phyloP scores from a whole-genome alignment of 2,329 filamentous ascomycete genomes.

The Aureobasidium sp. region DNA sequence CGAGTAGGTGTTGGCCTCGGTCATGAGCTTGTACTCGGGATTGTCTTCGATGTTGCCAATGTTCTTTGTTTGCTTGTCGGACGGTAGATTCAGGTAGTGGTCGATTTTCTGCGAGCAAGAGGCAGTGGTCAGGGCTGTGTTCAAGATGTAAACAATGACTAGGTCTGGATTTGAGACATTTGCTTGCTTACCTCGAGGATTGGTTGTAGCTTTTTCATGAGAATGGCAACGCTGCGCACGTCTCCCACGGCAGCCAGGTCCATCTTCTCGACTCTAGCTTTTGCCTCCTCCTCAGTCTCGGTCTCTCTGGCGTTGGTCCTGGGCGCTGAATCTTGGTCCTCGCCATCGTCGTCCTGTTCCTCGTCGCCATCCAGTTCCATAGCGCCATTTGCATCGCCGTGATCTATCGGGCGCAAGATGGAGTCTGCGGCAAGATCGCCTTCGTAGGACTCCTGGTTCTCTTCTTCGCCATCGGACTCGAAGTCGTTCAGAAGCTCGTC shows the following conservation, averaged over 20 bases:
- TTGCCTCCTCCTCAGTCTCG: conserved; percentile 62
- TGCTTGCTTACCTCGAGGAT: conserved; percentile 67
- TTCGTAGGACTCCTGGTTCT: conserved; percentile 27
- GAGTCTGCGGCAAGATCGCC: conserved; percentile 8
- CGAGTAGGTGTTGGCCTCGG: conserved; percentile 80
- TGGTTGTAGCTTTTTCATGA: conserved; percentile 77
- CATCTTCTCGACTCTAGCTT: conserved; percentile 78
- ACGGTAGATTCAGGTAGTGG: conserved; percentile 64
- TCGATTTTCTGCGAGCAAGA: conserved; percentile 65
- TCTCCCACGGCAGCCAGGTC: conserved; percentile 66
- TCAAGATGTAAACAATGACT: conserved; percentile 58
- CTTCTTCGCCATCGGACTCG: conserved; percentile 69
- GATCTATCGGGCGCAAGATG: conserved; percentile 7
- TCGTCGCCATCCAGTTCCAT: conserved; percentile 52
- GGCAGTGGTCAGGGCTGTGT: conserved; percentile 60
- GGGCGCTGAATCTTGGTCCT: conserved; percentile 52
- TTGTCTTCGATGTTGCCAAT: conserved; percentile 86
- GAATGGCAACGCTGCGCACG: conserved; percentile 67
- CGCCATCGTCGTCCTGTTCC: conserved; percentile 32
- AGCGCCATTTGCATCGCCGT: conserved; percentile 21
- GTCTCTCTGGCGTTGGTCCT: conserved; percentile 46
- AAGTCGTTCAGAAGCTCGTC: conserved; percentile 92
- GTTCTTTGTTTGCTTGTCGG: conserved; percentile 56
- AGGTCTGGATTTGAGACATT: conserved; percentile 21
- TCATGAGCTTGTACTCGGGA: conserved; percentile 81